Evolutionary conservation across 768 basidiomycete species (phyloP).

Genomic region (Cytidiella melzeri): DNA sequence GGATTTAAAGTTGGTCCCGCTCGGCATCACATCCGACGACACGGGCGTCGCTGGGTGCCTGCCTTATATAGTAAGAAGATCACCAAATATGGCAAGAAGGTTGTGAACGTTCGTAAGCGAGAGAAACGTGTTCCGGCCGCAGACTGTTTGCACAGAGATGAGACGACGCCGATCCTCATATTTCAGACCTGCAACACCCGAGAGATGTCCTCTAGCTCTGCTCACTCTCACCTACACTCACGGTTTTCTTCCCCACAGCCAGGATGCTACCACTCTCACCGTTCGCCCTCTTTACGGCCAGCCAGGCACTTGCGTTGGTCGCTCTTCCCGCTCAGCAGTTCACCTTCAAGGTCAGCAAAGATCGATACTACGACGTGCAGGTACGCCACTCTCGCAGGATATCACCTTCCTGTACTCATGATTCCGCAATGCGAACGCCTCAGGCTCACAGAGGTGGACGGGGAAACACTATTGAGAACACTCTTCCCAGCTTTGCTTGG

Average conservation of each 20-base stretch:
- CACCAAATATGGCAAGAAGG: not conserved
- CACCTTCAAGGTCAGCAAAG: conserved; percentile 10
- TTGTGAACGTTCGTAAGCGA: not conserved
- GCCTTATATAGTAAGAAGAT: not conserved
- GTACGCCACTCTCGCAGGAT: conserved; percentile 24
- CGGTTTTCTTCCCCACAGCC: not conserved
- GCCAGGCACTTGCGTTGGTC: conserved; percentile 24
- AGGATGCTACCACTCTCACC: conserved; percentile 3
- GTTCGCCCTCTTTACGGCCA: conserved; percentile 3
- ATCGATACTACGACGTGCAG: conserved; percentile 45
- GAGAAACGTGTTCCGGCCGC: not conserved
- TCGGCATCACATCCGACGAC: not conserved
- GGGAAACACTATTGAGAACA: conserved; percentile 70
- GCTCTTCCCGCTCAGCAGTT: conserved; percentile 14
- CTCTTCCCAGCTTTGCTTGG: conserved; percentile 73
- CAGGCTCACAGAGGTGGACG: conserved; percentile 75
- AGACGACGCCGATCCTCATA: not conserved
- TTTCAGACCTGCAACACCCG: not conserved
- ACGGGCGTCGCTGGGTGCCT: not conserved
- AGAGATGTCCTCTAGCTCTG: not conserved
- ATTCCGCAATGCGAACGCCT: not conserved
- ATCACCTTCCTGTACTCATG: not conserved
- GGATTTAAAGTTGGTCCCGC: not conserved
- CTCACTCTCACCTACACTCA: conserved; percentile 2
- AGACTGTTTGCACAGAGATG: not conserved